A percentile compares a stretch with the other conserved stretches of the same genome.
Conservation (phyloP, 768 basidiomycete species). For the Boletus patriciae region DNA sequence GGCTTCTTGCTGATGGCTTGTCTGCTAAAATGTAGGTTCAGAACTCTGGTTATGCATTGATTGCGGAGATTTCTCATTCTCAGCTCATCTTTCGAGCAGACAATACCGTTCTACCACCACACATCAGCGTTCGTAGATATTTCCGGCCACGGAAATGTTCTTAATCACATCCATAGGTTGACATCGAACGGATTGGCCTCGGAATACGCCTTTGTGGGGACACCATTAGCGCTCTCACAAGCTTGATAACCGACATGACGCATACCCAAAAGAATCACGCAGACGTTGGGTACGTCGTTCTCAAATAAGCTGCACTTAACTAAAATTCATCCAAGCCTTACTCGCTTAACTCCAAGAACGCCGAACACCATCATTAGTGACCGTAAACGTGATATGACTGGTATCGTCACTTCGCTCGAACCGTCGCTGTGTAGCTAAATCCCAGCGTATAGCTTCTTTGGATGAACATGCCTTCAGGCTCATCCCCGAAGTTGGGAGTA, state of each 20-base stretch:
- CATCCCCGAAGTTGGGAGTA: slow-evolving; percentile 72
- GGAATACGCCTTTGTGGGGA: slow-evolving; percentile 77
- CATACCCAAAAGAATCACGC: slow-evolving; percentile 40
- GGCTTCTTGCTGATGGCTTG: background rate
- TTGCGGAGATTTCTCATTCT: slow-evolving; percentile 58
- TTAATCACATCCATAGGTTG: slow-evolving; percentile 42
- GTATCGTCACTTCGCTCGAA: slow-evolving; percentile 14
- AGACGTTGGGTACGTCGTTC: slow-evolving; percentile 26
- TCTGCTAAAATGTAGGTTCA: slow-evolving; percentile 27
- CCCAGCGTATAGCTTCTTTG: slow-evolving; percentile 53
- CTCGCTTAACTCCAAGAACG: slow-evolving; percentile 3
- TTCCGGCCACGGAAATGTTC: background rate
- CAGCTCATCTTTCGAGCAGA: slow-evolving; percentile 41
- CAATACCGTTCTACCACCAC: slow-evolving; percentile 31
- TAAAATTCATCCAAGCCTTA: slow-evolving; percentile 10
- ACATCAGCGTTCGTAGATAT: slow-evolving; percentile 39
- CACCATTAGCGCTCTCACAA: slow-evolving; percentile 57
- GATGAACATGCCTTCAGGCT: slow-evolving; percentile 81
- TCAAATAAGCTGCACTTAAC: background rate
- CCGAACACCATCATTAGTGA: slow-evolving; percentile 6
- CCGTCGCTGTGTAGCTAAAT: slow-evolving; percentile 1
- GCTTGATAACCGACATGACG: slow-evolving; percentile 54
- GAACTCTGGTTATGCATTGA: slow-evolving; percentile 66
- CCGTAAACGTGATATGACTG: slow-evolving; percentile 27
- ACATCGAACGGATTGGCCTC: slow-evolving; percentile 52